These are phyloP conservation scores for Avena eriantha DNA, from an alignment of 176 grass and related monocot genomes.

Conservation along the genomic window DNA sequence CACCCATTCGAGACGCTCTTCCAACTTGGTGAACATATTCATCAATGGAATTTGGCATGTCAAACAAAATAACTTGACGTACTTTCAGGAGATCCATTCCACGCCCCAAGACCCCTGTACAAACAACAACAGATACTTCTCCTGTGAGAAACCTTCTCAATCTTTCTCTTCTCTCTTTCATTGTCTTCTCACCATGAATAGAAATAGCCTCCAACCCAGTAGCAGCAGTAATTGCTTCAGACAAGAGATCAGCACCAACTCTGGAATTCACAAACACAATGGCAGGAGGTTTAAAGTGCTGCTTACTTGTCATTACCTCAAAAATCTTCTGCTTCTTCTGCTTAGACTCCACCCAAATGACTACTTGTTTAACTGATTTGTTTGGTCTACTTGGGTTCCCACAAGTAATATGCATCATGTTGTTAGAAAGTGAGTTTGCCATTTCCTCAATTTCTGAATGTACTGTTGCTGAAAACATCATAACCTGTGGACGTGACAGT, in stretches of 20 bases:
- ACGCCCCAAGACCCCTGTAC: slow-evolving; percentile 78
- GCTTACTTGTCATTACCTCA: slow-evolving; percentile 83
- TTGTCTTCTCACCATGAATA: slow-evolving; percentile 93
- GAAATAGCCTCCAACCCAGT: slow-evolving; percentile 75
- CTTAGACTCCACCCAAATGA: slow-evolving; percentile 94
- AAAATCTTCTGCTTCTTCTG: slow-evolving; percentile 95
- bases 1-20: slow-evolving; percentile 85
- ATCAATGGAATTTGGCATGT: slow-evolving; percentile 86
- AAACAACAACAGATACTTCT: slow-evolving; percentile 78
- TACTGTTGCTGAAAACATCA: slow-evolving; percentile 90
- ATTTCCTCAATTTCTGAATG: slow-evolving; percentile 72
- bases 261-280: slow-evolving; percentile 93
- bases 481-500: slow-evolving; percentile 73
- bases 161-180: slow-evolving; percentile 88
- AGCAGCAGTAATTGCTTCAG: slow-evolving; percentile 77
- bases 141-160: slow-evolving; percentile 80
- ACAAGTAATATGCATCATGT: slow-evolving; percentile 71
- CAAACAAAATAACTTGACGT: slow-evolving; percentile 87
- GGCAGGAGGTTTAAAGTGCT: slow-evolving; percentile 79
- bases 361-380: slow-evolving; percentile 85
- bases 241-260: slow-evolving; percentile 79
- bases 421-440: slow-evolving; percentile 59
- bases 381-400: slow-evolving; percentile 66
- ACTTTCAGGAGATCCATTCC: slow-evolving; percentile 90
- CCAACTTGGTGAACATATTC: slow-evolving; percentile 93